These are phyloP conservation scores for Ceratocystis destructans DNA, from an alignment of 2,329 filamentous ascomycete species.

Conservation along the genomic window DNA sequence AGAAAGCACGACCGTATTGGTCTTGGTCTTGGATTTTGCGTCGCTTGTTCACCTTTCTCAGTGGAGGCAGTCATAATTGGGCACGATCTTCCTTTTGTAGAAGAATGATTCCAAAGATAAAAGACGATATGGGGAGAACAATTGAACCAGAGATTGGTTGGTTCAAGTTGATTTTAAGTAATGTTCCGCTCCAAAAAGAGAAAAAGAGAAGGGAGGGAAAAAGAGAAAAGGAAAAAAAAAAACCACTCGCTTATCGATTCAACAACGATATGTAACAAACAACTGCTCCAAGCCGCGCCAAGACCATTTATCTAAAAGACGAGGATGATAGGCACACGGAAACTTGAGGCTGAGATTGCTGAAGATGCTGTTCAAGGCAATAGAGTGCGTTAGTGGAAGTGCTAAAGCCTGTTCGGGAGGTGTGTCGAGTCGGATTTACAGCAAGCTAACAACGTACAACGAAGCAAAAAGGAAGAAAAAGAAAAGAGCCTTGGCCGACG, in stretches of 20 bases:
- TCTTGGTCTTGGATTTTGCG: too few species aligned
- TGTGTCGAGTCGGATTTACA: not conserved
- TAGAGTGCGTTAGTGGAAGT: not conserved
- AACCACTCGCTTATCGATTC: conserved; percentile 16
- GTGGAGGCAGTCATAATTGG: conserved; percentile 13
- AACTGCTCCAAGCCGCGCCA: conserved; percentile 1
- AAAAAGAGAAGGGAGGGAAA: conserved; percentile 11
- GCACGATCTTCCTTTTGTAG: conserved; percentile 6
- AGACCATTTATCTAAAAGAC: conserved; percentile 5
- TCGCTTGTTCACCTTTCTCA: conserved; percentile 11
- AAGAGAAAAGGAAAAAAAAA: conserved; percentile 5
- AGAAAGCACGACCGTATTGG: too few species aligned
- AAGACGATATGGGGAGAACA: not conserved
- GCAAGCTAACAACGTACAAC: not conserved
- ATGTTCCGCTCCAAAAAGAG: not conserved
- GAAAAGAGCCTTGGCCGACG: not conserved
- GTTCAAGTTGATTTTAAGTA: conserved; percentile 8
- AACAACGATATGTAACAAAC: conserved; percentile 8
- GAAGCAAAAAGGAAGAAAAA: not conserved
- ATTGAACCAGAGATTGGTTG: not conserved
- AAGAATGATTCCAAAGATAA: conserved; percentile 4
- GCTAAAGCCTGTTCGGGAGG: not conserved
- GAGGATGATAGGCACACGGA: not conserved
- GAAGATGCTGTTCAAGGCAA: not conserved
- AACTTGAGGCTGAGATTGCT: not conserved